Evolutionary conservation across 495 filamentous ascomycete genomes (phyloP).

Genomic region (Thermothielavioides terrestris): DNA sequence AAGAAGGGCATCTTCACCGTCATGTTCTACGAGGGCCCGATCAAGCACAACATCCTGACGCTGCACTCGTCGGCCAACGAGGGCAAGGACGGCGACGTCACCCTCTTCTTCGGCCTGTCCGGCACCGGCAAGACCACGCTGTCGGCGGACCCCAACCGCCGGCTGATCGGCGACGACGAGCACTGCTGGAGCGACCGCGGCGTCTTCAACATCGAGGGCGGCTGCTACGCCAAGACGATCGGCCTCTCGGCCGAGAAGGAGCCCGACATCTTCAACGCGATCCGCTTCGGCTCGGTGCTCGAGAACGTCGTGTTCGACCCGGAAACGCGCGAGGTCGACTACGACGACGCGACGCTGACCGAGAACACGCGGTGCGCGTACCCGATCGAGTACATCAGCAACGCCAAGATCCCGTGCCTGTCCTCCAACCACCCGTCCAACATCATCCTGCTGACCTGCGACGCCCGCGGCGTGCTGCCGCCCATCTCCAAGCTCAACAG

Average conservation of each 20-base stretch:
- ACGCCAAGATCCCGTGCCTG: constrained; percentile 96
- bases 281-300: constrained; percentile 92
- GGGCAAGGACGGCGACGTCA: constrained; percentile 83
- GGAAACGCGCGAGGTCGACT: constrained; percentile 80
- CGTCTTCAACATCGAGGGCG: constrained; percentile 99
- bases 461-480: constrained; percentile 92
- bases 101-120: constrained; percentile 97
- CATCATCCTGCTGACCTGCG: constrained; percentile 97
- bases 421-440: constrained; percentile 83
- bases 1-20: constrained; percentile 99
- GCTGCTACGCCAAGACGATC: constrained; percentile 98
- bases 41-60: constrained; percentile 98
- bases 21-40: constrained; percentile 98
- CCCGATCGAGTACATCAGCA: constrained; percentile 96
- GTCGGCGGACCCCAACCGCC: constrained; percentile 92
- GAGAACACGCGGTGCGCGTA: constrained; percentile 99
- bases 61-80: constrained; percentile 97
- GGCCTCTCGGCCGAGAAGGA: constrained; percentile 97
- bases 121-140: constrained; percentile 98
- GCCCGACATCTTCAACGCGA: constrained; percentile 94
- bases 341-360: constrained; percentile 88
- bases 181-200: constrained; percentile 97
- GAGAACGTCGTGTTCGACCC: constrained; percentile 99
- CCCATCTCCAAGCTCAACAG: constrained; percentile 95
- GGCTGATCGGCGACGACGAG: constrained; percentile 96